Conservation (phyloP, 306 rosid genomes). For the Cucurbita ficifolia region DNA sequence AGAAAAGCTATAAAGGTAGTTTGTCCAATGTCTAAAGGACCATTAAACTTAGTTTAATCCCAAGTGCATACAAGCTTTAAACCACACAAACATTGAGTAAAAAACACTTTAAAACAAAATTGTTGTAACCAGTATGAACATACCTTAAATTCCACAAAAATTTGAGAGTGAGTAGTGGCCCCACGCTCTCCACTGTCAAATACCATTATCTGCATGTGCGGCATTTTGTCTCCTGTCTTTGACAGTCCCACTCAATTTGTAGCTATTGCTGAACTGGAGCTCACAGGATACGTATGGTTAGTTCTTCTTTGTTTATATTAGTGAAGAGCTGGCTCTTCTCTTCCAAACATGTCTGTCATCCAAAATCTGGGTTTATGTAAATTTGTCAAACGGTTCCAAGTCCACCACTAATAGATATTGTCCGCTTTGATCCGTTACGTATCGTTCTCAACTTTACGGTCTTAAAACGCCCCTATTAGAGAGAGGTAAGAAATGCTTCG, state of each 20-base stretch:
- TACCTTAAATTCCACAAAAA: not conserved
- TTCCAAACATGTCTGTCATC: not conserved
- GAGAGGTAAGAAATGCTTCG: too few species aligned
- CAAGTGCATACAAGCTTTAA: not conserved
- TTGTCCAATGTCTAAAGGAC: not conserved
- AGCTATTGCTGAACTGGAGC: not conserved
- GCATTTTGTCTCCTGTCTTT: conserved; percentile 8
- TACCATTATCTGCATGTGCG: conserved; percentile 15
- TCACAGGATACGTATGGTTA: conserved; percentile 18
- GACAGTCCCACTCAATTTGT: conserved; percentile 4
- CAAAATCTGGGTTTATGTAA: not conserved
- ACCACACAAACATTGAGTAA: not conserved
- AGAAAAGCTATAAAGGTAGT: not conserved
- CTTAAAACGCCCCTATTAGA: too few species aligned
- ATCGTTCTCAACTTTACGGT: too few species aligned
- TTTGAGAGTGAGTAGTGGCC: not conserved
- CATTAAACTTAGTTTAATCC: not conserved
- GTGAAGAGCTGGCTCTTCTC: not conserved
- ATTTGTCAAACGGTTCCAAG: not conserved
- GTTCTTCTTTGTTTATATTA: not conserved
- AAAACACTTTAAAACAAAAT: not conserved
- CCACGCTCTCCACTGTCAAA: not conserved
- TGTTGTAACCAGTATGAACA: not conserved
- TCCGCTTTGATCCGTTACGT: too few species aligned
- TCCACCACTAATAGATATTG: too few species aligned